Evolutionary conservation across 306 rosid species (phyloP).

Genomic region (Rubus parviflorus): DNA sequence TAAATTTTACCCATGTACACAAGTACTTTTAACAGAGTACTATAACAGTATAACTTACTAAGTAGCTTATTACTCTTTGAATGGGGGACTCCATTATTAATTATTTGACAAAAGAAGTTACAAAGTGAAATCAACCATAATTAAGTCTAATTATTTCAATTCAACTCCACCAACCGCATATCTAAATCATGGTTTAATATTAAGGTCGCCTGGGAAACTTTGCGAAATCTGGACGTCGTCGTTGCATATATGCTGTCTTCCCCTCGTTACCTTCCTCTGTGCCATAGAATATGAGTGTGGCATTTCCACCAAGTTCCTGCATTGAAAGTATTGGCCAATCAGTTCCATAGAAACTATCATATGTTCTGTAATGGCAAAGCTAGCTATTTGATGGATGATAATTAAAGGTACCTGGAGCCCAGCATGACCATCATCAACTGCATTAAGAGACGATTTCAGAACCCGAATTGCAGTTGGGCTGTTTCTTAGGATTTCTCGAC

Average conservation of each 20-base stretch:
- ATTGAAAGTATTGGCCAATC: background rate
- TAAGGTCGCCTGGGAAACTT: constrained; percentile 67
- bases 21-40: no score
- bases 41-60: no score
- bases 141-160: no score
- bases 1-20: no score
- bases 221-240: constrained; percentile 69
- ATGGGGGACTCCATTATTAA: no score
- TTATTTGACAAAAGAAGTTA: no score
- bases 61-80: no score
- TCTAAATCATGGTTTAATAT: background rate
- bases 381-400: background rate
- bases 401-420: constrained; percentile 71
- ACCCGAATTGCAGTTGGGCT: constrained; percentile 90
- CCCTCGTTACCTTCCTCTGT: constrained; percentile 82
- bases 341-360: background rate
- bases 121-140: no score
- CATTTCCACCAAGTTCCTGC: constrained; percentile 78
- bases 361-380: background rate
- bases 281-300: constrained; percentile 75
- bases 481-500: constrained; percentile 79
- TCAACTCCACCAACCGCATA: no score
- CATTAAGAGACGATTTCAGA: constrained; percentile 83
- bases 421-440: constrained; percentile 90
- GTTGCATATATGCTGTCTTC: constrained; percentile 62